These are phyloP conservation scores for Alternaria incomplexa DNA, from an alignment of 2,329 filamentous ascomycete genomes.

Conservation along the genomic window DNA sequence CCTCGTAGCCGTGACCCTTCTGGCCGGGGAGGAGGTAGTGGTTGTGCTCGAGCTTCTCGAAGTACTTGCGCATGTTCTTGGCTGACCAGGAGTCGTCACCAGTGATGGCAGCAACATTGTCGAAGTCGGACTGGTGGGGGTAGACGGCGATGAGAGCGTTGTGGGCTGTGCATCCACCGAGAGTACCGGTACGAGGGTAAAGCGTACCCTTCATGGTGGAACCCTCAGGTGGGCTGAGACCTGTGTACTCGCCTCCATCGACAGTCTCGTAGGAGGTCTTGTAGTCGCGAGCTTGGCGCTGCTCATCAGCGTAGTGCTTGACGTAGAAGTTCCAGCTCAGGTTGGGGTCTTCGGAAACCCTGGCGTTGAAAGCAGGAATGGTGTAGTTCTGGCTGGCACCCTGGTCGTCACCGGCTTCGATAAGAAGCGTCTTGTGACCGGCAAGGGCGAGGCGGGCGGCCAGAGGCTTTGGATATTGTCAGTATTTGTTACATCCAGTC, in stretches of 20 bases:
- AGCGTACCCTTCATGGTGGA: constrained; percentile 61
- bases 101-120: constrained; percentile 63
- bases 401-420: constrained; percentile 67
- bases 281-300: constrained; percentile 60
- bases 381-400: constrained; percentile 58
- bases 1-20: constrained; percentile 62
- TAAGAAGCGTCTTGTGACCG: constrained; percentile 65
- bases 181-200: constrained; percentile 63
- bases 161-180: constrained; percentile 67
- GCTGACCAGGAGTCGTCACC: constrained; percentile 66
- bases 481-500: not conserved
- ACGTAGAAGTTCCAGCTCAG: constrained; percentile 70
- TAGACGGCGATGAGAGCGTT: constrained; percentile 67
- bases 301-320: constrained; percentile 64
- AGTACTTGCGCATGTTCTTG: constrained; percentile 66
- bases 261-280: constrained; percentile 63
- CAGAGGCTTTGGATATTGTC: constrained; percentile 21
- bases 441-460: constrained; percentile 64
- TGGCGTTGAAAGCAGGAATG: constrained; percentile 61
- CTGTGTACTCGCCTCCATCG: constrained; percentile 52
- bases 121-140: constrained; percentile 66
- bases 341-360: constrained; percentile 61
- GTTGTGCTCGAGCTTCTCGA: constrained; percentile 62
- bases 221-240: constrained; percentile 59
- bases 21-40: constrained; percentile 54